These are phyloP conservation scores for Daldinia grandis DNA, from an alignment of 495 filamentous ascomycete species.

Conservation along the genomic window DNA sequence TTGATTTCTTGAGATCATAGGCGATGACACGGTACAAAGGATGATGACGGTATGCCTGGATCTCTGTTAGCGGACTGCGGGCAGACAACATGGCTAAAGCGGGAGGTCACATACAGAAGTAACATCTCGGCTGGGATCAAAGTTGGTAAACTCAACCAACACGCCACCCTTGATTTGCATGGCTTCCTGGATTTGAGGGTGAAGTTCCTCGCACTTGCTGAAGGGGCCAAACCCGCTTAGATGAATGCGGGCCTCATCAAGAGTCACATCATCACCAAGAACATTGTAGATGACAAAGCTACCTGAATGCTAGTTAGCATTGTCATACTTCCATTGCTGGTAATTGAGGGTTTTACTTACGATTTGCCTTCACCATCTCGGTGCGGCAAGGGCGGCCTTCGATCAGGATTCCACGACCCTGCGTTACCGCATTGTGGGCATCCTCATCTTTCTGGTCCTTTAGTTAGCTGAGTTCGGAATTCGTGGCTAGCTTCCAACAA, in stretches of 20 bases:
- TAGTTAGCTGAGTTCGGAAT: slow-evolving; percentile 22
- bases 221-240: slow-evolving; percentile 54
- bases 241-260: slow-evolving; percentile 54
- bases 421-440: slow-evolving; percentile 57
- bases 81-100: not conserved
- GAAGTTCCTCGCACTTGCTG: slow-evolving; percentile 43
- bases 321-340: not conserved
- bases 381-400: slow-evolving; percentile 66
- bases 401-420: slow-evolving; percentile 58
- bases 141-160: slow-evolving; percentile 60
- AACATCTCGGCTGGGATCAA: slow-evolving; percentile 52
- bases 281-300: slow-evolving; percentile 59
- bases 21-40: slow-evolving; percentile 42
- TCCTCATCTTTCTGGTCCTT: slow-evolving; percentile 48
- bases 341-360: slow-evolving; percentile 50
- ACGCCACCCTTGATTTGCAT: slow-evolving; percentile 56
- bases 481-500: not conserved
- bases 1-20: slow-evolving; percentile 48
- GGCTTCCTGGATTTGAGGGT: slow-evolving; percentile 34
- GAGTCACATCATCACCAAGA: slow-evolving; percentile 49
- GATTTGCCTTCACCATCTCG: slow-evolving; percentile 64
- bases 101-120: slow-evolving; percentile 46
- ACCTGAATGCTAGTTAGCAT: slow-evolving; percentile 49
- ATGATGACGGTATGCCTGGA: slow-evolving; percentile 44
- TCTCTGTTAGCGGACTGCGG: slow-evolving; percentile 19